A percentile compares a stretch with the other conserved stretches of the same genome.
Conservation (phyloP, 148 eudicot genomes). For the Silene latifolia region DNA sequence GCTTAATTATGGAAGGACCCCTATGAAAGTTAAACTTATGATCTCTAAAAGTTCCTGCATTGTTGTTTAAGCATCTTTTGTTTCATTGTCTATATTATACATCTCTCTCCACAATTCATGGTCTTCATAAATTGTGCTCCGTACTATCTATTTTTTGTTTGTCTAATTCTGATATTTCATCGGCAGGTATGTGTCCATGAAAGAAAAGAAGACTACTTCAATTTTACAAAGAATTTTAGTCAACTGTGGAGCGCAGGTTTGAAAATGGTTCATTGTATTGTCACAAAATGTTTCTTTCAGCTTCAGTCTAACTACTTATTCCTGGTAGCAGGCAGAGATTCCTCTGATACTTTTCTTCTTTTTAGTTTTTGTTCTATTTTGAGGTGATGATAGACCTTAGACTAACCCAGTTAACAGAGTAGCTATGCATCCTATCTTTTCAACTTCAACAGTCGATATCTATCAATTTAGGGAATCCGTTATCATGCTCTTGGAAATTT, state of each 20-base stretch:
- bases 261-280: not conserved
- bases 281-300: not conserved
- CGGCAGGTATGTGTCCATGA: conserved; percentile 24
- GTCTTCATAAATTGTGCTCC: not conserved
- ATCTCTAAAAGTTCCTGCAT: not conserved
- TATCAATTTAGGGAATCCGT: not conserved
- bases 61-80: not conserved
- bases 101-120: not conserved
- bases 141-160: not conserved
- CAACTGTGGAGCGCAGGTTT: conserved; percentile 34
- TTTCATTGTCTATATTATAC: not conserved
- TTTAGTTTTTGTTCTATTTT: not conserved
- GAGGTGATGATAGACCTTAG: not conserved
- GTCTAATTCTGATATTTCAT: not conserved
- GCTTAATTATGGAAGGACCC: not conserved
- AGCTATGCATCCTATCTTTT: not conserved
- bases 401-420: not conserved
- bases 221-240: conserved; percentile 31
- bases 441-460: not conserved
- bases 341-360: not conserved
- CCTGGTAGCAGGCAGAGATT: not conserved
- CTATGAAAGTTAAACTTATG: not conserved
- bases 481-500: not conserved
- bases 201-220: conserved; percentile 34
- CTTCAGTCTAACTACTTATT: not conserved